A percentile compares a stretch with the other conserved stretches of the same genome.
phyloP scores from a whole-genome alignment of 306 rosid genomes.

The Trifolium pratense region DNA sequence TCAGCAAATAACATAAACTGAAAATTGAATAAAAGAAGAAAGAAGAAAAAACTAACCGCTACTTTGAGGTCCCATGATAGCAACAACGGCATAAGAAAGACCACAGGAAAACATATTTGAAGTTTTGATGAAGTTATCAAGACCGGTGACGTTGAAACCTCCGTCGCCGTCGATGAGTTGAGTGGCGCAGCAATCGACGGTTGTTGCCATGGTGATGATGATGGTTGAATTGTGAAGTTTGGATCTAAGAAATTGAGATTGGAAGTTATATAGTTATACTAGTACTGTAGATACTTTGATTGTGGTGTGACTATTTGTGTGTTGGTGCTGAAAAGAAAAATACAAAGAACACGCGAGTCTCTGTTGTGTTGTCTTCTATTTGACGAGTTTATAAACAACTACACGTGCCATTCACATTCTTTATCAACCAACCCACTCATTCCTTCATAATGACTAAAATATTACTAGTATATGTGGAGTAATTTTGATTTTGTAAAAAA shows the following conservation, averaged over 20 bases:
- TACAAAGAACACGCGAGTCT: conserved; percentile 10
- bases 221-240: background rate
- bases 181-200: conserved; percentile 54
- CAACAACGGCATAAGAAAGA: conserved; percentile 85
- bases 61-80: conserved; percentile 98
- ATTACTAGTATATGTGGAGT: no score
- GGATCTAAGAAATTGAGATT: conserved; percentile 25
- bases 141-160: conserved; percentile 68
- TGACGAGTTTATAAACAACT: conserved; percentile 10
- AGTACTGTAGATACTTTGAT: conserved; percentile 24
- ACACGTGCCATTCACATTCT: conserved; percentile 39
- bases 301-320: conserved; percentile 18
- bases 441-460: no score
- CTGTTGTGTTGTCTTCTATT: conserved; percentile 28
- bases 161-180: conserved; percentile 84
- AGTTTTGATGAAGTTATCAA: conserved; percentile 57
- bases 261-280: no score
- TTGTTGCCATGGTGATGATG: background rate
- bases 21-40: background rate
- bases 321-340: background rate
- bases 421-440: conserved; percentile 5
- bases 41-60: conserved; percentile 55
- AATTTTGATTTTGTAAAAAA: no score
- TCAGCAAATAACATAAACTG: background rate
- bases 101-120: conserved; percentile 60